These are phyloP conservation scores for Striga hermonthica DNA, from an alignment of 305 asterid species.

Conservation along the genomic window DNA sequence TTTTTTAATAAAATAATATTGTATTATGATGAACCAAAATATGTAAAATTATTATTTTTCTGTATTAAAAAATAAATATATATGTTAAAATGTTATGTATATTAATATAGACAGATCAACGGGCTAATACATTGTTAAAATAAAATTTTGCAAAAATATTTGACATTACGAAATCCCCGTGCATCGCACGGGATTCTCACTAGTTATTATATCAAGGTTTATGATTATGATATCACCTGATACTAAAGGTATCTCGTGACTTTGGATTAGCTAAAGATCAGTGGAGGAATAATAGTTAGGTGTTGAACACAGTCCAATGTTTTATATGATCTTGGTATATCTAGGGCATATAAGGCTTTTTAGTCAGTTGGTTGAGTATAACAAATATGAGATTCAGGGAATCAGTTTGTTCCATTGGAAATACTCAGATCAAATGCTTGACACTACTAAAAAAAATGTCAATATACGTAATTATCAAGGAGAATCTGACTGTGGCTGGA, in stretches of 20 bases:
- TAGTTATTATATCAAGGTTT: not conserved
- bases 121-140: too few species aligned
- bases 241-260: not conserved
- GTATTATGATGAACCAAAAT: too few species aligned
- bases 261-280: not conserved
- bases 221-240: not conserved
- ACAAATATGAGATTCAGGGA: not conserved
- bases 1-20: too few species aligned
- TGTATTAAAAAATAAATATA: too few species aligned
- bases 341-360: not conserved
- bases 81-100: too few species aligned
- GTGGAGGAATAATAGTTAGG: slow-evolving; percentile 3
- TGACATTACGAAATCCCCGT: too few species aligned
- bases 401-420: not conserved
- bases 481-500: slow-evolving; percentile 3
- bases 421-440: not conserved
- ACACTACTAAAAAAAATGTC: not conserved
- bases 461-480: not conserved
- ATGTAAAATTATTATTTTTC: too few species aligned
- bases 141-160: too few species aligned
- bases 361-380: not conserved
- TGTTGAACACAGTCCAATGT: not conserved
- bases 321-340: slow-evolving; percentile 4
- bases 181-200: too few species aligned
- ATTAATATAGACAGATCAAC: too few species aligned